Evolutionary conservation across 805 yeast genomes (phyloP).

Genomic region (Candida suzukii): DNA sequence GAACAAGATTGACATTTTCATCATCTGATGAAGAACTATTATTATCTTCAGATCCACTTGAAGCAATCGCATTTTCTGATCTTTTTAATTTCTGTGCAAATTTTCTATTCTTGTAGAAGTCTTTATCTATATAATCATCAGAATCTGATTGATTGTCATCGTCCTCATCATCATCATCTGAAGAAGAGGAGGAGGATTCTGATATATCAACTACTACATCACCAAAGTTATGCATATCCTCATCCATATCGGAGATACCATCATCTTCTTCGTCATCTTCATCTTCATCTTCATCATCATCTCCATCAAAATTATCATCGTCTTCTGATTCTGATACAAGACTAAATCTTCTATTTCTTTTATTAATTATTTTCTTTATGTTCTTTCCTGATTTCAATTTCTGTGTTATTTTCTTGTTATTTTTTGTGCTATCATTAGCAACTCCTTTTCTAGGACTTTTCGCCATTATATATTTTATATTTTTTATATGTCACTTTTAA

Average conservation of each 20-base stretch:
- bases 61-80: constrained; percentile 18
- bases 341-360: constrained; percentile 17
- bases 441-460: constrained; percentile 24
- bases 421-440: constrained; percentile 7
- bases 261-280: neutral
- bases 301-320: constrained; percentile 4
- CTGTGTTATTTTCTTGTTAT: constrained; percentile 2
- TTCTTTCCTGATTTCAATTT: constrained; percentile 28
- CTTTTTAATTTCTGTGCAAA: constrained; percentile 13
- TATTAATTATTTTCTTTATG: constrained; percentile 5
- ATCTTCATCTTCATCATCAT: constrained; percentile 8
- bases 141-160: constrained; percentile 17
- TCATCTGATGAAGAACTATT: constrained; percentile 47
- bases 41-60: constrained; percentile 30
- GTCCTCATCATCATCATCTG: constrained; percentile 22
- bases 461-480: constrained; percentile 14
- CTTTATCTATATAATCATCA: constrained; percentile 22
- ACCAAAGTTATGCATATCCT: constrained; percentile 7
- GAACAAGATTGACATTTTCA: constrained; percentile 65
- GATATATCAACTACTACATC: constrained; percentile 3
- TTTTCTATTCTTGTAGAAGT: constrained; percentile 19
- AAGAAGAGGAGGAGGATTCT: constrained; percentile 11
- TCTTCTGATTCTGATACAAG: constrained; percentile 11
- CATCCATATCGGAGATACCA: constrained; percentile 5
- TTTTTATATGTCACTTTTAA: neutral